phyloP scores from a whole-genome alignment of 1,284 basidiomycete genomes.

The Ceratobasidium sp. region DNA sequence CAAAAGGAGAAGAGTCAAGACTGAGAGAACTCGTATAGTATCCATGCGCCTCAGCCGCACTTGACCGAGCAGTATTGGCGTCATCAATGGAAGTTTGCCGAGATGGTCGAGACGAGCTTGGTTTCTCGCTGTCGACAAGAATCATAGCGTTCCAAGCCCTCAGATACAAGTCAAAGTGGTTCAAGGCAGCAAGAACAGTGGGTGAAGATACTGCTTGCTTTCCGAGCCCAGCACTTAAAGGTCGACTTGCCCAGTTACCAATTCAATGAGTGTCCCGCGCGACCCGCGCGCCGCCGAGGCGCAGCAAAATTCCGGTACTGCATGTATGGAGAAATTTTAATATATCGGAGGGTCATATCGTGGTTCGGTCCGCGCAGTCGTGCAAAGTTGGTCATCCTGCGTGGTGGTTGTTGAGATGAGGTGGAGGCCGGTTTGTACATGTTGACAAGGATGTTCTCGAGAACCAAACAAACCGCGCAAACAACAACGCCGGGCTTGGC shows the following conservation, averaged over 20 bases:
- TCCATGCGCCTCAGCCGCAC: not conserved
- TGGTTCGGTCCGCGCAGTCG: not conserved
- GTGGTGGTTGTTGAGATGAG: not conserved
- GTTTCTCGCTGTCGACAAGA: slow-evolving; percentile 4
- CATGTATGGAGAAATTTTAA: not conserved
- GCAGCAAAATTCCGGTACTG: not conserved
- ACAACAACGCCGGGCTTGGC: too few relatives aligned
- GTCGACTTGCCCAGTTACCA: slow-evolving; percentile 4
- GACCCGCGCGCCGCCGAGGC: not conserved
- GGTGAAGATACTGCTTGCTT: not conserved
- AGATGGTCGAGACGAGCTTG: not conserved
- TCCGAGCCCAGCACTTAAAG: not conserved
- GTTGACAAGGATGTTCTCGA: not conserved
- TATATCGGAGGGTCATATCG: not conserved
- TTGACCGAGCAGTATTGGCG: not conserved
- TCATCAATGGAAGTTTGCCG: not conserved
- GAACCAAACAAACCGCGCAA: not conserved
- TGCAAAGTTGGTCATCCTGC: not conserved
- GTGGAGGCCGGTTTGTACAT: not conserved
- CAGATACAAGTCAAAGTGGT: not conserved
- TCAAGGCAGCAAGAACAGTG: not conserved
- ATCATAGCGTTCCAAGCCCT: not conserved
- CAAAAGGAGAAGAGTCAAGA: not conserved
- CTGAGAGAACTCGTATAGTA: not conserved
- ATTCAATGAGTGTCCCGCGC: slow-evolving; percentile 7